These are phyloP conservation scores for Leptodontidium sp. DNA, from an alignment of 2,329 filamentous ascomycete species.

Conservation along the genomic window DNA sequence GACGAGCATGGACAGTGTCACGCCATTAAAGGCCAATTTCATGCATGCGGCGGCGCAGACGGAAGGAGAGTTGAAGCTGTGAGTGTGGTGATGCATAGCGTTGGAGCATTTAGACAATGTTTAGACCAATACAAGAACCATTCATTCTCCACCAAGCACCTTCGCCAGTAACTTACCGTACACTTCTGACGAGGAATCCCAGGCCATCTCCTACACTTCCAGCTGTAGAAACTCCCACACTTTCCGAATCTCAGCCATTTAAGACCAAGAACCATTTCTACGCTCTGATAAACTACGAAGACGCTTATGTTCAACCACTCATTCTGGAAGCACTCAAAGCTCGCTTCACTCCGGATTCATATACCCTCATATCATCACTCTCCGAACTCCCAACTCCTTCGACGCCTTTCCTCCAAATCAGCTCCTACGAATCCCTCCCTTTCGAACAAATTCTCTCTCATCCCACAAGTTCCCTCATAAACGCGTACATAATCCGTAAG, in stretches of 20 bases:
- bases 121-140: conserved; percentile 44
- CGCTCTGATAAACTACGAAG: conserved; percentile 84
- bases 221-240: conserved; percentile 30
- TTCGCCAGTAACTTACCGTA: not conserved
- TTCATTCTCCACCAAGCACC: conserved; percentile 5
- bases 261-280: conserved; percentile 57
- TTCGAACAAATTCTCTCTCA: conserved; percentile 77
- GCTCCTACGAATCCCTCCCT: conserved; percentile 86
- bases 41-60: conserved; percentile 75
- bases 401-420: conserved; percentile 70
- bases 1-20: conserved; percentile 67
- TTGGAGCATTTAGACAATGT: conserved; percentile 45
- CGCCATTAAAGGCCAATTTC: conserved; percentile 91
- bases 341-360: conserved; percentile 62
- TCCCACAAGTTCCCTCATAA: conserved; percentile 71
- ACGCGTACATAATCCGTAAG: conserved; percentile 95
- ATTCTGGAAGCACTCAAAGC: conserved; percentile 76
- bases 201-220: conserved; percentile 32
- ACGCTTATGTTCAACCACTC: conserved; percentile 87
- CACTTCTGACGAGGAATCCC: conserved; percentile 39
- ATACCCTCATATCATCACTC: conserved; percentile 63
- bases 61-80: conserved; percentile 81
- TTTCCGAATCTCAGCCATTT: conserved; percentile 29
- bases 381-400: conserved; percentile 44
- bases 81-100: conserved; percentile 61